Percentiles rank a stretch among this genome's conserved stretches.
Conservation (phyloP, 140 eudicot genomes). For the Bidens hawaiensis region DNA sequence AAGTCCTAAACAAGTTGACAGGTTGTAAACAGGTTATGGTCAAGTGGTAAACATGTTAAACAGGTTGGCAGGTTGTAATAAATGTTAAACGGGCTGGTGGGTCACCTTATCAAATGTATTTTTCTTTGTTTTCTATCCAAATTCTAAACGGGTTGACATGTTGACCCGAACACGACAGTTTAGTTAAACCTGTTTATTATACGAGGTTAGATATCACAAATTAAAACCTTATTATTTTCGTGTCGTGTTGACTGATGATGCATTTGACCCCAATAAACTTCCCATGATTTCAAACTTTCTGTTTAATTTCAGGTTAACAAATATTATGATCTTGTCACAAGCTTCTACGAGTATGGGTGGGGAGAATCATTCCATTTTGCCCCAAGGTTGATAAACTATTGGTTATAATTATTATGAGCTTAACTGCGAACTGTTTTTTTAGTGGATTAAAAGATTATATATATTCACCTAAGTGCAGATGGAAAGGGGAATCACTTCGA, state of each 20-base stretch:
- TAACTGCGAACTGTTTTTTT: background rate
- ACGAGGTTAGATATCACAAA: background rate
- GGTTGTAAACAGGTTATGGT: background rate
- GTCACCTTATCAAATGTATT: background rate
- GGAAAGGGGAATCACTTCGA: constrained; percentile 87
- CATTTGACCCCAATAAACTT: background rate
- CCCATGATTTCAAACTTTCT: background rate
- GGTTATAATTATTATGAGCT: background rate
- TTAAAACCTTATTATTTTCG: too few species aligned
- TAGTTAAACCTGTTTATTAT: too few species aligned
- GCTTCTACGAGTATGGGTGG: constrained; percentile 99
- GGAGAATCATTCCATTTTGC: constrained; percentile 99
- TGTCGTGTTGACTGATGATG: background rate
- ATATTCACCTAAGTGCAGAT: constrained; percentile 33
- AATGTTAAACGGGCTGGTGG: background rate
- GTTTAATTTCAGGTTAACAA: constrained; percentile 69
- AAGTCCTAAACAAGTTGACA: background rate
- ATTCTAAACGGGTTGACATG: background rate
- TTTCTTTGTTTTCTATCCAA: background rate
- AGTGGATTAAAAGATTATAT: too few species aligned
- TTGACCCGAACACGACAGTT: too few species aligned
- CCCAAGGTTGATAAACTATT: constrained; percentile 47
- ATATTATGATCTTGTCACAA: constrained; percentile 89
- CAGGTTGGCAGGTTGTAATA: too few species aligned
- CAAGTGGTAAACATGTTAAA: background rate